Evolutionary conservation across 257 asterid species (phyloP), one percentile per base, ranked within the genome.

Genomic region (Rehmannia glutinosa): DNA sequence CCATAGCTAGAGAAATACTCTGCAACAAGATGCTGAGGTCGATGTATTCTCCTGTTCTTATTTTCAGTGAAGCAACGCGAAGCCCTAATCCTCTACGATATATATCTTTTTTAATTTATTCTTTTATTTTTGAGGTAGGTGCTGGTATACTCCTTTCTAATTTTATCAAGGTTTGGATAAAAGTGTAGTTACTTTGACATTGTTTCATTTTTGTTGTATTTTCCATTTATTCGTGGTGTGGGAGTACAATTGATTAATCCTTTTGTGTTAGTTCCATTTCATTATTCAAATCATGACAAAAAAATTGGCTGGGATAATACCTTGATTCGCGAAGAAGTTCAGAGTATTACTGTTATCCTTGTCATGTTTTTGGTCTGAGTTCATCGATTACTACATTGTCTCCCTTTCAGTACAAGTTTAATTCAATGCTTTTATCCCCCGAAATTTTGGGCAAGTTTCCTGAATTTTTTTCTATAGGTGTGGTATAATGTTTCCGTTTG

Each of bases 41-140:
- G 16, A 41, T 17, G 30, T 50, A 24, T 28, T 8, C 8, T 4
- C 4, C 16, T 45, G 20, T n/a, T 15, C 6, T 33, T 16, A 13
- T 20, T 19, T 68, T 25, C 67, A 58, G 11, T 30, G 27, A 45
- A 25, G 59, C 64, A 45, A 28, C 35, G 17, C n/a, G 8, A 30
- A 45, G 66, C 68, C 67, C 67, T 57, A 69, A 58, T 45, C 61
- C 35, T 17, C 36, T 47, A 23, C 24, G 45, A 23, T 32, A 7
- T 15, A 5, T 36, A 6, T 20, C 21, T 19, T 9, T 16, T 10
- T 12, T 51, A 3, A 11, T 49, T 15, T 33, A 6, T 50, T 19
- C 38, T 27, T 19, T 45, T n/a, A n/a, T n/a, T 41, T 57, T 19
- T 5, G 1, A 20, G 67, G 68, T 57, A 58, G 46, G 58, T 58